A percentile compares a stretch with the other conserved stretches of the same genome.
Evolutionary conservation across 2,329 filamentous ascomycete species (phyloP).

Genomic region (Penicillium sp.): DNA sequence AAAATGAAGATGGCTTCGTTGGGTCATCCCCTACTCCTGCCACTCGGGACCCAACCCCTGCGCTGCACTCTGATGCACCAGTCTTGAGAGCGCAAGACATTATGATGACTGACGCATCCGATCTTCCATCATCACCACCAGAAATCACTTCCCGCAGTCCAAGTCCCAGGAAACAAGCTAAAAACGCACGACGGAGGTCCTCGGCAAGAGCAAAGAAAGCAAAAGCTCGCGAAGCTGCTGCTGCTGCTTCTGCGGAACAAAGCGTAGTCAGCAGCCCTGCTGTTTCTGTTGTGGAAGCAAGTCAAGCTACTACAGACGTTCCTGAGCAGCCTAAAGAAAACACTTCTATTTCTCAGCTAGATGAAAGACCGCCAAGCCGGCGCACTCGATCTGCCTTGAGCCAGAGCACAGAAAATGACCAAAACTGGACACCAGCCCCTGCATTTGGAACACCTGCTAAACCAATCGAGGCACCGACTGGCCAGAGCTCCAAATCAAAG

Average conservation of each 20-base stretch:
- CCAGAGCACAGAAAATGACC: slow-evolving; percentile 12
- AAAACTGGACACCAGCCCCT: neutral
- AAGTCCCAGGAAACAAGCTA: slow-evolving; percentile 17
- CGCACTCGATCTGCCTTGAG: slow-evolving; percentile 28
- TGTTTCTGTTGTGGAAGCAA: slow-evolving; percentile 1
- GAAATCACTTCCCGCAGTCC: slow-evolving; percentile 25
- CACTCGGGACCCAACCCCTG: slow-evolving; percentile 34
- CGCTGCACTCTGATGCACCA: slow-evolving; percentile 29
- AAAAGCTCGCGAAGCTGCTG: neutral
- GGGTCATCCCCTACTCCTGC: slow-evolving; percentile 55
- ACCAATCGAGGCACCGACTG: neutral
- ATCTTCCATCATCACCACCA: slow-evolving; percentile 40
- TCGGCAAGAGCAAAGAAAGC: slow-evolving; percentile 15
- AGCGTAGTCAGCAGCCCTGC: slow-evolving; percentile 9
- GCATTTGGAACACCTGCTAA: slow-evolving; percentile 5
- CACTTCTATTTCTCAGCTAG: neutral
- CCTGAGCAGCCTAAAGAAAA: slow-evolving; percentile 13
- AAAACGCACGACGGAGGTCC: slow-evolving; percentile 10
- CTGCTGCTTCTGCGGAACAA: neutral
- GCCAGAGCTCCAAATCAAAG: slow-evolving; percentile 9
- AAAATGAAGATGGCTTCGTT: slow-evolving; percentile 47
- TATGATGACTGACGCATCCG: slow-evolving; percentile 18
- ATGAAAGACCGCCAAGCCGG: slow-evolving; percentile 17
- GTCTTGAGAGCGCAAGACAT: slow-evolving; percentile 30
- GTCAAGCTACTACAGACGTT: neutral